Percentiles rank a stretch among this genome's conserved stretches.
These are phyloP conservation scores for Boletus patriciae DNA, from an alignment of 768 basidiomycete genomes.

Conservation along the genomic window DNA sequence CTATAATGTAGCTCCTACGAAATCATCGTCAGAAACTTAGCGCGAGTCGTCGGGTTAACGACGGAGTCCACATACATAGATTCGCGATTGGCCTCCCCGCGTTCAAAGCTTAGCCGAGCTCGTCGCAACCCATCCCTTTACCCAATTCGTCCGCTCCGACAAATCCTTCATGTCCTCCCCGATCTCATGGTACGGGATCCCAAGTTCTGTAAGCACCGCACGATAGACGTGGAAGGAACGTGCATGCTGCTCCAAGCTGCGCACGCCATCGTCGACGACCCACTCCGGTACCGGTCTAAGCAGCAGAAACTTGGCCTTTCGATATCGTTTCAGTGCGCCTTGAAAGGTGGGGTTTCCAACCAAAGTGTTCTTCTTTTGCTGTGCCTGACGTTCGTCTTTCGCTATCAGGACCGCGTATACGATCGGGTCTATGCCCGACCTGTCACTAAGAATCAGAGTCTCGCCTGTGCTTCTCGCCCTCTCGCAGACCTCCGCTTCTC, in stretches of 20 bases:
- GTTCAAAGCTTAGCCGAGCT: conserved; percentile 7
- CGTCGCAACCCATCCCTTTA: conserved; percentile 15
- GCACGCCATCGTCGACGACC: conserved; percentile 63
- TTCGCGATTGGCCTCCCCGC: neutral
- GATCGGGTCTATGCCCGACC: conserved; percentile 64
- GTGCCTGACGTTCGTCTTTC: conserved; percentile 37
- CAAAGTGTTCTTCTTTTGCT: conserved; percentile 36
- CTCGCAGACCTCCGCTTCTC: conserved; percentile 36
- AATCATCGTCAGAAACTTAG: neutral
- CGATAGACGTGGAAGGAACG: conserved; percentile 41
- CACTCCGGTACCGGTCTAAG: conserved; percentile 57
- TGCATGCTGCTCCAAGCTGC: conserved; percentile 51
- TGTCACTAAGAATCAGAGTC: conserved; percentile 52
- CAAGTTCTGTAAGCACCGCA: conserved; percentile 40
- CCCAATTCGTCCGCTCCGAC: conserved; percentile 22
- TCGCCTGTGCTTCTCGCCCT: conserved; percentile 15
- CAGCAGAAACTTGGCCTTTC: conserved; percentile 50
- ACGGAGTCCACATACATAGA: neutral
- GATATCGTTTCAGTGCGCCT: conserved; percentile 43
- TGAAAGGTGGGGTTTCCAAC: conserved; percentile 42
- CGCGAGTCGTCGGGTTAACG: neutral
- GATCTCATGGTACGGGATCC: conserved; percentile 46
- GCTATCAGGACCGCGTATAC: conserved; percentile 58
- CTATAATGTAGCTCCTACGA: neutral
- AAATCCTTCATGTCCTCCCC: conserved; percentile 46